A percentile compares a stretch with the other conserved stretches of the same genome.
Conservation (phyloP, 1,139 yeast genomes). For the Scheffersomyces quercinus region DNA sequence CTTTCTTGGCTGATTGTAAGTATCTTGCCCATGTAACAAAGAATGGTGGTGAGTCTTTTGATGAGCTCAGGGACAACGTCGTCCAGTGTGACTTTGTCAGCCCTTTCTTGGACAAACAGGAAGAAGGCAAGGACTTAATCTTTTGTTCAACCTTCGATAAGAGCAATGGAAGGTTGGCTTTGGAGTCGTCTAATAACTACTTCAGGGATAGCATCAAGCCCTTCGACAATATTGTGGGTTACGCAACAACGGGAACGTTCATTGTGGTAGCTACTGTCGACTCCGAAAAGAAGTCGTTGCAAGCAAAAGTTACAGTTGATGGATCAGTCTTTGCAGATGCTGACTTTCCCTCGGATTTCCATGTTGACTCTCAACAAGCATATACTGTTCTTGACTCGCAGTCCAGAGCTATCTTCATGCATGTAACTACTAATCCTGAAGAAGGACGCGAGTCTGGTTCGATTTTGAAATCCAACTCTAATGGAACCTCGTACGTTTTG, state of each 20-base stretch:
- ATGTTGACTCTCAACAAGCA: slow-evolving; percentile 67
- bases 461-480: slow-evolving; percentile 87
- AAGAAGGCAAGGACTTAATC: slow-evolving; percentile 50
- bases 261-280: slow-evolving; percentile 67
- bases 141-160: slow-evolving; percentile 52
- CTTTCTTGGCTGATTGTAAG: slow-evolving; percentile 40
- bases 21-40: slow-evolving; percentile 58
- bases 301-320: slow-evolving; percentile 76
- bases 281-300: slow-evolving; percentile 42
- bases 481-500: slow-evolving; percentile 88
- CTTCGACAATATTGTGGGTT: slow-evolving; percentile 61
- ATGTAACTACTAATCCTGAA: slow-evolving; percentile 66
- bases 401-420: slow-evolving; percentile 76
- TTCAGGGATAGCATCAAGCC: slow-evolving; percentile 42
- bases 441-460: slow-evolving; percentile 68
- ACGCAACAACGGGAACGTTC: slow-evolving; percentile 65
- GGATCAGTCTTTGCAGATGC: slow-evolving; percentile 82
- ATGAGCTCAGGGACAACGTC: slow-evolving; percentile 50
- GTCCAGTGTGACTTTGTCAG: slow-evolving; percentile 69
- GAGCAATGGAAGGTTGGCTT: slow-evolving; percentile 17
- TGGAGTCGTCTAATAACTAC: slow-evolving; percentile 55
- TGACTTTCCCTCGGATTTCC: slow-evolving; percentile 69
- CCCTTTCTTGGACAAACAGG: slow-evolving; percentile 38
- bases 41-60: slow-evolving; percentile 67
- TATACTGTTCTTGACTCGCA: slow-evolving; percentile 81